Base-by-base conservation (phyloP, 1,284 basidiomycete species). In the Leccinum griseonigrum region DNA sequence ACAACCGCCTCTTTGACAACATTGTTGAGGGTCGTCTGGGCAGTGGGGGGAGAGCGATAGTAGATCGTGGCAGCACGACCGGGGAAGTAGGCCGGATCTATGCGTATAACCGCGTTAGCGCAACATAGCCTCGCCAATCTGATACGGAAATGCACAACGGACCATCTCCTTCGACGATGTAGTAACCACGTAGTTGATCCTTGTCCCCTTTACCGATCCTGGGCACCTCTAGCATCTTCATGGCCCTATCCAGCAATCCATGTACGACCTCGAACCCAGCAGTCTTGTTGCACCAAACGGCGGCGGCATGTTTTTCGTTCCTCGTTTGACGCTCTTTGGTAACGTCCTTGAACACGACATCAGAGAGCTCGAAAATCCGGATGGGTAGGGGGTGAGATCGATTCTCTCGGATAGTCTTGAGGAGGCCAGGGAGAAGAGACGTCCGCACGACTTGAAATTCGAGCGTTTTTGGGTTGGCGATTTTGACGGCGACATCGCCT, bases 391-490 rank as follows among this genome's bases (percentile, higher is more conserved):
- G 78, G 67, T 98, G 94, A 65, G 94, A 93, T 59, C 93, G 88
- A 80, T 99, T 99, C 79, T 99, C 97, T 63, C 97, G 89, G 50
- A 98, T 83, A 32, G 96, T 97, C 80, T 99, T 99, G 70, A 99
- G 87, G 38, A 99, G 85, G 57, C 97, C 97, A 13, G 97, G 95
- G 8, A 99, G 79, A 56, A 99, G 85, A 16, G 95, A 94, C 0
- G 97, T 98, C 63, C 97, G 90, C 57, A 98, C 95, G 64, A 99
- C 92, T 78, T 99, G 97, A 80, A 97, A 99, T 77, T 99, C 97
- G 66, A 95, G 84, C 46, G 97, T 95, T 78, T 98, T 98, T 1
- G 97, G 97, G 77, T 99, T 99, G 61, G 91, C 95, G 64, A 99
- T 92, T 61, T 91, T 91, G 67, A 99, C 88, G 9, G 92, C 97